Conservation (phyloP, 192 early-diverging fungal species). For the Paraglomus occultum region DNA sequence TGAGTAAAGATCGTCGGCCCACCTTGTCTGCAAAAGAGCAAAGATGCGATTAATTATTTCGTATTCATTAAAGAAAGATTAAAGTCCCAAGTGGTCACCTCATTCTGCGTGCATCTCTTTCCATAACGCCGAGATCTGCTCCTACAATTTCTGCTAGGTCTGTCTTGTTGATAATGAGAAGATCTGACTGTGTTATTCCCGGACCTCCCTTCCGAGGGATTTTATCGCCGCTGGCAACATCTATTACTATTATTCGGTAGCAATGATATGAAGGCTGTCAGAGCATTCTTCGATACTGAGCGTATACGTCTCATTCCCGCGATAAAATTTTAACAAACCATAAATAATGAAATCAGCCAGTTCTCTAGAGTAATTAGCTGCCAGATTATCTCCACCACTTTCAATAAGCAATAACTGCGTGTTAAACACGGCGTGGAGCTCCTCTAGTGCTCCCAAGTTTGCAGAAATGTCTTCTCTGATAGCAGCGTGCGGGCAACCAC, state of each 20-base stretch:
- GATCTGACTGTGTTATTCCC: conserved; percentile 95
- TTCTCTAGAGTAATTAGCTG: conserved; percentile 77
- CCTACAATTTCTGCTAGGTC: conserved; percentile 89
- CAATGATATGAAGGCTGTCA: not conserved
- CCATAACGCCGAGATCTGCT: conserved; percentile 91
- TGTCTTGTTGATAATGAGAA: conserved; percentile 96
- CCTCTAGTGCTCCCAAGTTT: conserved; percentile 87
- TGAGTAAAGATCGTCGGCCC: conserved; percentile 93
- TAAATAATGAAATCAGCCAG: conserved; percentile 94
- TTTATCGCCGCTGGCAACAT: conserved; percentile 96
- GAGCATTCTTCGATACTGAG: not conserved
- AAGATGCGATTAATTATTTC: not conserved
- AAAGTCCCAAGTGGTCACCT: conserved; percentile 37
- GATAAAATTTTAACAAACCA: conserved; percentile 29
- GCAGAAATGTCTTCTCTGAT: conserved; percentile 96
- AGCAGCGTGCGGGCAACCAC: conserved; percentile 95
- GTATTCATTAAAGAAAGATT: not conserved
- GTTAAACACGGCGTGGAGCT: conserved; percentile 81
- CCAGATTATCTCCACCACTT: conserved; percentile 92
- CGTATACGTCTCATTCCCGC: not conserved
- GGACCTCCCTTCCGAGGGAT: conserved; percentile 97
- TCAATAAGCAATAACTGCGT: conserved; percentile 87
- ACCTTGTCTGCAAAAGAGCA: conserved; percentile 46
- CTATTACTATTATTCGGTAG: conserved; percentile 66
- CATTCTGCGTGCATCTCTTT: conserved; percentile 85